Evolutionary conservation across 1,139 yeast species (phyloP), one percentile per base, ranked within the genome.

Genomic region (Diutina catenulata): DNA sequence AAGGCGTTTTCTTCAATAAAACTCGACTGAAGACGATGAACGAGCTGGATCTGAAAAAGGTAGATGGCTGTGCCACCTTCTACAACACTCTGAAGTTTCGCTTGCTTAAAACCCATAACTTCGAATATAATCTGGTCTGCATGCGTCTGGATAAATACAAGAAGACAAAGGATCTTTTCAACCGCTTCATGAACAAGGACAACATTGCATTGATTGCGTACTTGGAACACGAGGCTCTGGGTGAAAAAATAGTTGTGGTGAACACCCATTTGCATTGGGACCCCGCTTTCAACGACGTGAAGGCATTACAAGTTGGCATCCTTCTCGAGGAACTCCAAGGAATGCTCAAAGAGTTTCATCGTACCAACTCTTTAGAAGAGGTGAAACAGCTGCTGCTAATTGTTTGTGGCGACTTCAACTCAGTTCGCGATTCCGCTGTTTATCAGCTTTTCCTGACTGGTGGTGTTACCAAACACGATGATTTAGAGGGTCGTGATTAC

Each of bases 261-360:
- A 91, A 88, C 50, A 88, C 98, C 0, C 99, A 93, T 68, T 74
- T 91, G 57, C 96, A 88, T 57, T 93, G 98, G 97, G 97, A 91
- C 62, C 98, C 98, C 8, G 87, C 86, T 37, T 84, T 78, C 55
- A 84, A 86, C 55, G 99, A 93, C 62, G 99, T 93, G 42, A 93
- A 93, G 59, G 76, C 96, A 7, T 80, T 93, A 59, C 98, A 93
- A 64, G 91, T 84, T 40, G 96, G 95, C 37, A 80, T 91, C 36
- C 64, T 93, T 46, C 64, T 93, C 53, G 97, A 91, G 53, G 95
- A 91, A 57, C 61, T 91, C 50, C 93, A 86, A 53, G 62, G 61
- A 2, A 57, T 80, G 33, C 59, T 75, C 39, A 73, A 72, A 51
- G 77, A 72, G 49, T 58, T 54, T 45, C 66, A 71, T 41, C 70